phyloP scores from a whole-genome alignment of 1,139 yeast genomes.

The Pichia sp. region DNA sequence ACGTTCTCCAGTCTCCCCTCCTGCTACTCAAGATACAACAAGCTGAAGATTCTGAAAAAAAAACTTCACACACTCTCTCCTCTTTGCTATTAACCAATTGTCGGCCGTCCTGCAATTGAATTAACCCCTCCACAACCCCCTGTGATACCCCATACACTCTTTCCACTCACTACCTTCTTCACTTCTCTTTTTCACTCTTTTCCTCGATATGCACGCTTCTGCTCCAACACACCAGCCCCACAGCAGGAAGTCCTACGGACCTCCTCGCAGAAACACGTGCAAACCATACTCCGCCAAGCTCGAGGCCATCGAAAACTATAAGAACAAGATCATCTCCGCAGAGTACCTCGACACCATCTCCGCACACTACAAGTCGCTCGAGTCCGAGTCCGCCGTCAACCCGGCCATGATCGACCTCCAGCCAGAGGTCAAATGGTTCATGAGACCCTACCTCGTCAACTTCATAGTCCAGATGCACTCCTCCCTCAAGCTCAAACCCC shows the following conservation, averaged over 20 bases:
- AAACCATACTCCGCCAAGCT: slow-evolving; percentile 41
- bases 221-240: not conserved
- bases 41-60: too few species aligned
- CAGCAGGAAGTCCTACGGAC: slow-evolving; percentile 34
- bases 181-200: too few species aligned
- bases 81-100: too few species aligned
- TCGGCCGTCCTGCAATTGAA: too few species aligned
- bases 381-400: slow-evolving; percentile 35
- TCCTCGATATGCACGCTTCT: too few species aligned
- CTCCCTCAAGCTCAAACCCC: slow-evolving; percentile 68
- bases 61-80: too few species aligned
- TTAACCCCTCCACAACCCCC: too few species aligned
- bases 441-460: slow-evolving; percentile 86
- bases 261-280: slow-evolving; percentile 40
- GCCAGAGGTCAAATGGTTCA: slow-evolving; percentile 88
- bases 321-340: slow-evolving; percentile 39
- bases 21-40: too few species aligned
- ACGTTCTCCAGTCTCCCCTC: too few species aligned
- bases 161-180: not conserved
- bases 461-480: slow-evolving; percentile 79
- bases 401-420: slow-evolving; percentile 80
- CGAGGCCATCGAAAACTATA: slow-evolving; percentile 45
- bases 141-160: too few species aligned
- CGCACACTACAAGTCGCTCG: slow-evolving; percentile 32
- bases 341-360: slow-evolving; percentile 38